A percentile compares a stretch with the other conserved stretches of the same genome.
These are phyloP conservation scores for Xylaria digitata DNA, from an alignment of 2,329 filamentous ascomycete genomes.

Conservation along the genomic window DNA sequence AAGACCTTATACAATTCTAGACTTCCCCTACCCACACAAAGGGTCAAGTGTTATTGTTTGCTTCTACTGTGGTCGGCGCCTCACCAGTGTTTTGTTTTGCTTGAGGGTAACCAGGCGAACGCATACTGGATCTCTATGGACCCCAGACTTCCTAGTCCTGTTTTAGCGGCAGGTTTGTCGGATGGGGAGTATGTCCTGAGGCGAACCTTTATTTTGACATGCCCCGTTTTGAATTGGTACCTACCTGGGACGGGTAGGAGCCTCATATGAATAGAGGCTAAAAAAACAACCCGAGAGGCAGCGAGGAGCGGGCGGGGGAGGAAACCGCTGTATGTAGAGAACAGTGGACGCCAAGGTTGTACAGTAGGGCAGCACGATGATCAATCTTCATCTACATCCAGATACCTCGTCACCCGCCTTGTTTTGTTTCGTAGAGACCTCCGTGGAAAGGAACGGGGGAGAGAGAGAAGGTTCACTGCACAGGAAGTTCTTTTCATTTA, in stretches of 20 bases:
- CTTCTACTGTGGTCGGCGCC: background rate
- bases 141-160: constrained; percentile 1
- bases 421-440: constrained; percentile 7
- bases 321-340: constrained; percentile 1
- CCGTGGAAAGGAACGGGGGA: background rate
- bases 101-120: background rate
- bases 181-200: background rate
- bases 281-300: constrained; percentile 10
- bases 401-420: background rate
- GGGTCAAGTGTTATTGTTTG: background rate
- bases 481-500: background rate
- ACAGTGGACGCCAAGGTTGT: constrained; percentile 18
- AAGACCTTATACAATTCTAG: constrained; percentile 74
- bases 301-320: background rate
- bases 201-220: constrained; percentile 13
- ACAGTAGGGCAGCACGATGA: constrained; percentile 28
- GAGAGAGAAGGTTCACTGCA: background rate
- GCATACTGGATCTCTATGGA: constrained; percentile 10
- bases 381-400: constrained; percentile 28
- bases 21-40: constrained; percentile 26
- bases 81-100: background rate
- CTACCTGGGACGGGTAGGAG: constrained; percentile 20
- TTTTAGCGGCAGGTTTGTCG: constrained; percentile 16
- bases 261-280: constrained; percentile 23
- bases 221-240: constrained; percentile 33